These are phyloP conservation scores for Scheffersomyces amazonensis DNA, from an alignment of 805 yeast species.

Conservation along the genomic window DNA sequence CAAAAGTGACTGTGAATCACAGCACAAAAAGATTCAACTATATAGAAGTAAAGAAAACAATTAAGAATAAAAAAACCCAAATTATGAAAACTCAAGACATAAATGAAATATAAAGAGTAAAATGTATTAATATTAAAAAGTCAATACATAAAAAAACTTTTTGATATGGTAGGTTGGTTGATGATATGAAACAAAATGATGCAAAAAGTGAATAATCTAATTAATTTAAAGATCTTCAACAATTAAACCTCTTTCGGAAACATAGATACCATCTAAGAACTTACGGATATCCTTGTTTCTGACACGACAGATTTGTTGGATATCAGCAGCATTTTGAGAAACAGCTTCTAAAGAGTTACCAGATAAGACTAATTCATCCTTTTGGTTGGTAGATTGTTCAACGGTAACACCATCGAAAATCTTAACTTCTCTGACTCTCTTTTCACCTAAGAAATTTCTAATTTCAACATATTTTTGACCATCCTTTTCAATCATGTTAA, in stretches of 20 bases:
- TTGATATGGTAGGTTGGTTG: neutral
- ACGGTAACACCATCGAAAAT: slow-evolving; percentile 87
- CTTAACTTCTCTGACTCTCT: slow-evolving; percentile 87
- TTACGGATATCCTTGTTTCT: slow-evolving; percentile 99
- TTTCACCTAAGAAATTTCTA: slow-evolving; percentile 99
- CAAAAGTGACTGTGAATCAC: slow-evolving; percentile 7
- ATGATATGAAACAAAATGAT: neutral
- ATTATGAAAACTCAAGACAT: neutral
- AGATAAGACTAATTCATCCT: slow-evolving; percentile 89
- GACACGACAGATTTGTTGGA: slow-evolving; percentile 97
- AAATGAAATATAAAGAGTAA: slow-evolving; percentile 9
- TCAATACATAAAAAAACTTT: slow-evolving; percentile 4
- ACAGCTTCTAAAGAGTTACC: slow-evolving; percentile 98
- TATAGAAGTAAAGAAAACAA: neutral
- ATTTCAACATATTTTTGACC: slow-evolving; percentile 80
- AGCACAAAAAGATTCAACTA: slow-evolving; percentile 12
- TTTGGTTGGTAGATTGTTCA: slow-evolving; percentile 76
- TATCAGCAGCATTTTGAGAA: slow-evolving; percentile 97
- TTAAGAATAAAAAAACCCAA: slow-evolving; percentile 8
- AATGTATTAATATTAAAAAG: slow-evolving; percentile 22
- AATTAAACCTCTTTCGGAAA: slow-evolving; percentile 90
- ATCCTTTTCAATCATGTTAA: slow-evolving; percentile 81
- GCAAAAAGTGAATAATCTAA: neutral
- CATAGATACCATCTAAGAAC: slow-evolving; percentile 99
- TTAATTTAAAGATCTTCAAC: slow-evolving; percentile 51